These are phyloP conservation scores for Aspergillus aculeatinus DNA, from an alignment of 2,329 filamentous ascomycete species.

Conservation along the genomic window DNA sequence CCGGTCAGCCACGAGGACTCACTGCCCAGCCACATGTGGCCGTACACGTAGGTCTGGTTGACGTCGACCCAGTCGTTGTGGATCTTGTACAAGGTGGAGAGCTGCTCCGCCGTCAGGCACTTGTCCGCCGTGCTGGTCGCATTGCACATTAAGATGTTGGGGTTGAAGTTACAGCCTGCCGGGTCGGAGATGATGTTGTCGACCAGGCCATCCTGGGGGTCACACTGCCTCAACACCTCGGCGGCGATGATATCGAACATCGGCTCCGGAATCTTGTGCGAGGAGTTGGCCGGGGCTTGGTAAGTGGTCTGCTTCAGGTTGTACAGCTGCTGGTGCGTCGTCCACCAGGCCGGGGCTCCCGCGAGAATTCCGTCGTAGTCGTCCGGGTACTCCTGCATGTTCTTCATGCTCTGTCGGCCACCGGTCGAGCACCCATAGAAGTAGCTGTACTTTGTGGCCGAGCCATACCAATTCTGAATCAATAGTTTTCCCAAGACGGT, in stretches of 20 bases:
- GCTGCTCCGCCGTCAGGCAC: conserved; percentile 48
- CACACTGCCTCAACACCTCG: conserved; percentile 52
- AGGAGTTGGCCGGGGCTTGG: conserved; percentile 38
- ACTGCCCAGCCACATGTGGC: conserved; percentile 8
- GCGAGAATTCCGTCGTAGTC: conserved; percentile 3
- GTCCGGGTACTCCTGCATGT: not conserved
- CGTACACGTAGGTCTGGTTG: conserved; percentile 33
- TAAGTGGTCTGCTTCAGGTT: not conserved
- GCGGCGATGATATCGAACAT: conserved; percentile 35
- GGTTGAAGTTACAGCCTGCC: conserved; percentile 42
- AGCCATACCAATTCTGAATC: not conserved
- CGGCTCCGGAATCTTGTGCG: not conserved
- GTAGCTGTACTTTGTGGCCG: not conserved
- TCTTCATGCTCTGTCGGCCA: conserved; percentile 1
- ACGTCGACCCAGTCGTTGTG: conserved; percentile 2
- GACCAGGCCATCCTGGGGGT: conserved; percentile 49
- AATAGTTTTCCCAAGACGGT: not conserved
- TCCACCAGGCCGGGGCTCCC: conserved; percentile 1
- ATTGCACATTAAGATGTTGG: conserved; percentile 32
- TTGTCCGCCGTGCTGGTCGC: conserved; percentile 23
- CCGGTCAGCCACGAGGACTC: not conserved
- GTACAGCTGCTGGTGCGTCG: not conserved
- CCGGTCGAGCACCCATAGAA: conserved; percentile 4
- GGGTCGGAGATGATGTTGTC: conserved; percentile 55
- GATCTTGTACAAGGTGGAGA: conserved; percentile 31